Conservation (phyloP, 768 basidiomycete genomes). For the Pluteus cervinus region DNA sequence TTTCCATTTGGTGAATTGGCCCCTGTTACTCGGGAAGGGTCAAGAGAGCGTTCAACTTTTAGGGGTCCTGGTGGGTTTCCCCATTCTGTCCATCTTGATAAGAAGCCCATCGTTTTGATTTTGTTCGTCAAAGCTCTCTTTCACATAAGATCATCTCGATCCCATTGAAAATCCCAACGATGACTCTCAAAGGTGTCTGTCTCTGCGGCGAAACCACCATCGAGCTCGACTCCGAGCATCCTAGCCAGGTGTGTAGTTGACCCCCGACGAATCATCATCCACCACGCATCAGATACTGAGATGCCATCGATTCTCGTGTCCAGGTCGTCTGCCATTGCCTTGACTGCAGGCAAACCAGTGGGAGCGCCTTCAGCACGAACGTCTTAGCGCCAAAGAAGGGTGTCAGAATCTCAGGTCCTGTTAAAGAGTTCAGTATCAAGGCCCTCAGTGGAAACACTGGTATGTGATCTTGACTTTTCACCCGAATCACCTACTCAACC, state of each 20-base stretch:
- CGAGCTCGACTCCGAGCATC: slow-evolving; percentile 16
- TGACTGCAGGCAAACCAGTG: slow-evolving; percentile 31
- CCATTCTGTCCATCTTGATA: too few relatives aligned
- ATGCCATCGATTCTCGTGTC: background rate
- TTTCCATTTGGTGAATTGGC: too few relatives aligned
- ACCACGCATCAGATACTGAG: too few relatives aligned
- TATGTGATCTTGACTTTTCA: slow-evolving; percentile 8
- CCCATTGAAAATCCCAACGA: too few relatives aligned
- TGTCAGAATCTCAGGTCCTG: slow-evolving; percentile 25
- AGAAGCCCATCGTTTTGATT: too few relatives aligned
- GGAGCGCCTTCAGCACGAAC: slow-evolving; percentile 34
- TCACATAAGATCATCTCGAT: too few relatives aligned
- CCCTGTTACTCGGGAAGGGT: too few relatives aligned
- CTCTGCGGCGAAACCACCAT: slow-evolving; percentile 28
- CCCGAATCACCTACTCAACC: background rate
- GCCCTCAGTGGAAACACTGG: slow-evolving; percentile 28
- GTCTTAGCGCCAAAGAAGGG: slow-evolving; percentile 26
- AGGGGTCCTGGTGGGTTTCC: too few relatives aligned
- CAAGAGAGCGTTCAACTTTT: too few relatives aligned
- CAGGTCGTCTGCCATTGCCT: slow-evolving; percentile 31
- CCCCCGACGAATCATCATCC: background rate
- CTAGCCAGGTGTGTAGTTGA: slow-evolving; percentile 17
- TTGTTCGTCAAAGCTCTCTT: too few relatives aligned
- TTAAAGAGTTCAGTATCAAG: slow-evolving; percentile 23
- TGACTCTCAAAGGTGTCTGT: slow-evolving; percentile 23